Percentiles rank a stretch among this genome's conserved stretches.
Evolutionary conservation across 495 filamentous ascomycete species (phyloP).

Genomic region (Elaphomyces granulatus): DNA sequence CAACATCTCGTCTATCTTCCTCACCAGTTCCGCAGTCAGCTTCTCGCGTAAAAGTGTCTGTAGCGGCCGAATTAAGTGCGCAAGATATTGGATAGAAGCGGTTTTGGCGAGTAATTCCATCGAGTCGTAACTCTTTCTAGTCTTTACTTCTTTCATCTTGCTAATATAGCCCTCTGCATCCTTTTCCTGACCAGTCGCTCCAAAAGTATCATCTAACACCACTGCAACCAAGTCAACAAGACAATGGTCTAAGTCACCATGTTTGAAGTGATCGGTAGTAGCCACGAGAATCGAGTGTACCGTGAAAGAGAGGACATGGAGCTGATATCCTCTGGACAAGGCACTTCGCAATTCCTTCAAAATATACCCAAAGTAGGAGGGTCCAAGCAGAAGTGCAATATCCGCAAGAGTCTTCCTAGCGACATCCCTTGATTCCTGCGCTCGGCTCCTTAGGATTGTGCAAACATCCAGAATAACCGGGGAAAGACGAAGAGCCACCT

Average conservation of each 20-base stretch:
- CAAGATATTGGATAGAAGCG: conserved; percentile 58
- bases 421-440: conserved; percentile 79
- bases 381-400: conserved; percentile 63
- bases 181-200: conserved; percentile 89
- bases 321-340: conserved; percentile 71
- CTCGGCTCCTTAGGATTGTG: conserved; percentile 77
- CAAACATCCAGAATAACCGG: conserved; percentile 80
- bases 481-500: conserved; percentile 58
- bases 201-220: conserved; percentile 97
- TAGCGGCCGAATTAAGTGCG: conserved; percentile 59
- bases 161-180: conserved; percentile 91
- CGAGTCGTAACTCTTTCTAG: conserved; percentile 92
- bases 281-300: conserved; percentile 80
- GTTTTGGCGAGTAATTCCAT: conserved; percentile 85
- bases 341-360: conserved; percentile 78
- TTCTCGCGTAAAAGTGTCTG: conserved; percentile 67
- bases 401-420: conserved; percentile 76
- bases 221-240: conserved; percentile 59
- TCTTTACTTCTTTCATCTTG: conserved; percentile 94
- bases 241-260: conserved; percentile 84
- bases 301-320: conserved; percentile 90
- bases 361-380: conserved; percentile 77
- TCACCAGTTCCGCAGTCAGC: conserved; percentile 59
- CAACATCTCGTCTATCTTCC: conserved; percentile 83
- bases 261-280: conserved; percentile 54